These are phyloP conservation scores for Salvia miltiorrhiza DNA, from an alignment of 257 asterid genomes.

Conservation along the genomic window DNA sequence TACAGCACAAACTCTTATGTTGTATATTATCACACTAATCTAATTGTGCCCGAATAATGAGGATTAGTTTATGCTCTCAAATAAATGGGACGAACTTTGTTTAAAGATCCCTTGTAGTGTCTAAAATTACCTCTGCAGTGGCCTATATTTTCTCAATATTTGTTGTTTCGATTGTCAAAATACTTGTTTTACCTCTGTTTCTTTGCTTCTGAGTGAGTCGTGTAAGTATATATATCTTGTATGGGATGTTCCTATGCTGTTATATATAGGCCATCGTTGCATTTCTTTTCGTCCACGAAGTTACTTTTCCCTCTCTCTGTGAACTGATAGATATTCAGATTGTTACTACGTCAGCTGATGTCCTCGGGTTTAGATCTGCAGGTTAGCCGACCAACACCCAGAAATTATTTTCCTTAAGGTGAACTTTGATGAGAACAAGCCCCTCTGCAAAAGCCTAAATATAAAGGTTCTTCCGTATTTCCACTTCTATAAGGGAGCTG, in stretches of 20 bases:
- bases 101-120: background rate
- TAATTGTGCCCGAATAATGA: background rate
- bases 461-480: conserved; percentile 79
- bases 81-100: background rate
- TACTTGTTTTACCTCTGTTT: background rate
- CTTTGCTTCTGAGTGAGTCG: background rate
- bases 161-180: background rate
- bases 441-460: conserved; percentile 67
- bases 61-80: background rate
- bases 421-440: conserved; percentile 72
- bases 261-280: background rate
- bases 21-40: no score
- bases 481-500: conserved; percentile 72
- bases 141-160: background rate
- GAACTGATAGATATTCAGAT: background rate
- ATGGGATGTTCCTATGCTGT: background rate
- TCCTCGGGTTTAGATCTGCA: conserved; percentile 49
- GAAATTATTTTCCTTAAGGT: conserved; percentile 69
- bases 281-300: background rate
- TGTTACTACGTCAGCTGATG: background rate
- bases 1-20: no score
- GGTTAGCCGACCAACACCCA: conserved; percentile 53
- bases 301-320: background rate
- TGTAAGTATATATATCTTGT: background rate
- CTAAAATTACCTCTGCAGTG: background rate